Evolutionary conservation across 352 stramenopile genomes (phyloP).

Genomic region (Phytopythium chamaehyphon): DNA sequence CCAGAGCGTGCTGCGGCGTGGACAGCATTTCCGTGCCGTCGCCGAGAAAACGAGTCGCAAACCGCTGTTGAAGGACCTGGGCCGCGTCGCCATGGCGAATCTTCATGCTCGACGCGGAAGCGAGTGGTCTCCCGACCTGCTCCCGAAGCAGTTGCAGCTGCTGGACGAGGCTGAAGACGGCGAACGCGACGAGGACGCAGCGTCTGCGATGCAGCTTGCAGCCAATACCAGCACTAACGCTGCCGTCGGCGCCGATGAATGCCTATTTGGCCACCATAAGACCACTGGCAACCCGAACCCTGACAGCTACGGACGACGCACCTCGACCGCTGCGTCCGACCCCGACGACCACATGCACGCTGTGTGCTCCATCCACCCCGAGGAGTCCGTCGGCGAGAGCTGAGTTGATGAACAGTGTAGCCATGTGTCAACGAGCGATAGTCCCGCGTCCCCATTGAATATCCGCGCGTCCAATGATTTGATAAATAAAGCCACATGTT

Average conservation of each 20-base stretch:
- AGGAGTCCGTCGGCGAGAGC: slow-evolving; percentile 2
- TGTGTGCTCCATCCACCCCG: slow-evolving; percentile 1
- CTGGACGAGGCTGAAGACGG: slow-evolving; percentile 26
- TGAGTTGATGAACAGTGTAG: not conserved
- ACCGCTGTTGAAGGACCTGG: slow-evolving; percentile 47
- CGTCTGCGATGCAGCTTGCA: not conserved
- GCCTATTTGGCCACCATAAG: not conserved
- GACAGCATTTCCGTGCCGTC: slow-evolving; percentile 51
- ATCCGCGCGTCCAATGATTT: not conserved
- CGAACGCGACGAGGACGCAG: not conserved
- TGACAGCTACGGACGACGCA: not conserved
- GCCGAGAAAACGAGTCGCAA: slow-evolving; percentile 52
- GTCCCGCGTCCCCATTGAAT: not conserved
- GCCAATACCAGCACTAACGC: not conserved
- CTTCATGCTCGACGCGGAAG: slow-evolving; percentile 51
- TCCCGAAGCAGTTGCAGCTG: slow-evolving; percentile 57
- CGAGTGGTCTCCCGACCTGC: slow-evolving; percentile 67
- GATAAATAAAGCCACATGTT: not conserved
- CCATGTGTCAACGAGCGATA: not conserved
- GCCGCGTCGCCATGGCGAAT: slow-evolving; percentile 65
- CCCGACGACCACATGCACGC: not conserved
- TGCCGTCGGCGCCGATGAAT: no score
- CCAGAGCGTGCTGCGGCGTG: slow-evolving; percentile 42
- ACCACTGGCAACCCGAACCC: not conserved
- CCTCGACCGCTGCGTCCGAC: not conserved